These are phyloP conservation scores for Naumovozyma castellii DNA, from an alignment of 805 yeast species.

Conservation along the genomic window DNA sequence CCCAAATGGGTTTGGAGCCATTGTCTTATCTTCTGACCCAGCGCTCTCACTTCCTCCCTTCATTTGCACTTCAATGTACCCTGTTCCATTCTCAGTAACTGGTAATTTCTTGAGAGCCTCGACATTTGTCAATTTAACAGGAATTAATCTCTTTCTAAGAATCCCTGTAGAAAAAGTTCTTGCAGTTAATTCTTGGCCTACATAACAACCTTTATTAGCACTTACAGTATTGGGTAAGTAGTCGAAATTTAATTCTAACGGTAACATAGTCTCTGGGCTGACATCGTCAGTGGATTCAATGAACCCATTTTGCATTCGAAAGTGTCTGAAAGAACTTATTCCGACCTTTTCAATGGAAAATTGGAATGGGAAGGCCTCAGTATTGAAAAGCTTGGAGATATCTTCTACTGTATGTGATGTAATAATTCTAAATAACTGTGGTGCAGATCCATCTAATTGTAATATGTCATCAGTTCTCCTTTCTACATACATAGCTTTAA, in stretches of 20 bases:
- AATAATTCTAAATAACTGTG: conserved; percentile 52
- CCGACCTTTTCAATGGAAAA: conserved; percentile 10
- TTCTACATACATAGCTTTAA: conserved; percentile 15
- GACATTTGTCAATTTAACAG: conserved; percentile 35
- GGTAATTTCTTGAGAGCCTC: conserved; percentile 1
- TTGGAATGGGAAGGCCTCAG: conserved; percentile 19
- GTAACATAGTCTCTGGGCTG: conserved; percentile 46
- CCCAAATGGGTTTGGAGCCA: conserved; percentile 34
- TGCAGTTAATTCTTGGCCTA: conserved; percentile 92
- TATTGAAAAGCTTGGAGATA: conserved; percentile 22
- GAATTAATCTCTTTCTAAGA: conserved; percentile 74
- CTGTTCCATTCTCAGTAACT: background rate
- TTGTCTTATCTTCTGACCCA: background rate
- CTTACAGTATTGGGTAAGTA: conserved; percentile 62
- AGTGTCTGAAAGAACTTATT: conserved; percentile 31
- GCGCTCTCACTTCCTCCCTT: background rate
- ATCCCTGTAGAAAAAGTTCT: conserved; percentile 77
- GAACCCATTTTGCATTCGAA: conserved; percentile 40
- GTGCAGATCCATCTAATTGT: conserved; percentile 58
- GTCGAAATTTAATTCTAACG: conserved; percentile 80
- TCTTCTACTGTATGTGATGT: conserved; percentile 23
- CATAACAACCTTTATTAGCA: conserved; percentile 87
- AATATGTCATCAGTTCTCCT: conserved; percentile 34
- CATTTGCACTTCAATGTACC: conserved; percentile 9
- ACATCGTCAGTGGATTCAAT: conserved; percentile 47